Conservation (phyloP, 192 early-diverging fungal species). For the Coemansia sp. region DNA sequence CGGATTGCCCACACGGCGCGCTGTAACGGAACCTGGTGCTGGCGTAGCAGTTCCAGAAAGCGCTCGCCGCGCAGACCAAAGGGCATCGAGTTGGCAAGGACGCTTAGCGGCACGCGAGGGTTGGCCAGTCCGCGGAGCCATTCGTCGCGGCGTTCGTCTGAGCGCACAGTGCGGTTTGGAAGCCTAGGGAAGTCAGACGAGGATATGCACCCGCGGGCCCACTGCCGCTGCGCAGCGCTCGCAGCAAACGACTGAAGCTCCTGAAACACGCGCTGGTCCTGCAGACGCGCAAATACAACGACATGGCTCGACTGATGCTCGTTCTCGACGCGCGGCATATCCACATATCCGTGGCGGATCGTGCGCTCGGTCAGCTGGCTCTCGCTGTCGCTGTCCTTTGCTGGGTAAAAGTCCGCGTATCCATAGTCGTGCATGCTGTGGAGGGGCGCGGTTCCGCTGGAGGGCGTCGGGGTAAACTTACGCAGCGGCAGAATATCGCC, state of each 20-base stretch:
- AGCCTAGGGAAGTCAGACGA: slow-evolving; percentile 12
- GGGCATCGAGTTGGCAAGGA: slow-evolving; percentile 32
- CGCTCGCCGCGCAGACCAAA: slow-evolving; percentile 59
- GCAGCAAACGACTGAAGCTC: slow-evolving; percentile 48
- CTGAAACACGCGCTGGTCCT: slow-evolving; percentile 40
- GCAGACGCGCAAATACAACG: slow-evolving; percentile 39
- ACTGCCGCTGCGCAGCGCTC: slow-evolving; percentile 32
- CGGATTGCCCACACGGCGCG: slow-evolving; percentile 73
- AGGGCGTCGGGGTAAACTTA: slow-evolving; percentile 44
- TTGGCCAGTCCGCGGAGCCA: slow-evolving; percentile 48
- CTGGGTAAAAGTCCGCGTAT: slow-evolving; percentile 60
- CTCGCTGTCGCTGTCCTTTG: slow-evolving; percentile 42
- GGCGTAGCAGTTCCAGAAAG: slow-evolving; percentile 58
- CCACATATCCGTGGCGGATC: slow-evolving; percentile 66
- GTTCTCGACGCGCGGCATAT: slow-evolving; percentile 47
- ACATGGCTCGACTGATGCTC: slow-evolving; percentile 43
- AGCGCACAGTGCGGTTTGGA: slow-evolving; percentile 22
- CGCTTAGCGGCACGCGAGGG: slow-evolving; percentile 38
- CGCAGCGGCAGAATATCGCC: slow-evolving; percentile 36
- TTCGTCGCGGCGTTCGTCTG: slow-evolving; percentile 39
- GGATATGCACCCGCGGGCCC: slow-evolving; percentile 16
- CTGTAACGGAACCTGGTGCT: slow-evolving; percentile 59
- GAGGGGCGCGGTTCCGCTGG: slow-evolving; percentile 28
- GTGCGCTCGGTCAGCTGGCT: slow-evolving; percentile 60
- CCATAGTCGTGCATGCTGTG: slow-evolving; percentile 31